Evolutionary conservation across 2,329 filamentous ascomycete species (phyloP).

Genomic region (Zymoseptoria brevis): DNA sequence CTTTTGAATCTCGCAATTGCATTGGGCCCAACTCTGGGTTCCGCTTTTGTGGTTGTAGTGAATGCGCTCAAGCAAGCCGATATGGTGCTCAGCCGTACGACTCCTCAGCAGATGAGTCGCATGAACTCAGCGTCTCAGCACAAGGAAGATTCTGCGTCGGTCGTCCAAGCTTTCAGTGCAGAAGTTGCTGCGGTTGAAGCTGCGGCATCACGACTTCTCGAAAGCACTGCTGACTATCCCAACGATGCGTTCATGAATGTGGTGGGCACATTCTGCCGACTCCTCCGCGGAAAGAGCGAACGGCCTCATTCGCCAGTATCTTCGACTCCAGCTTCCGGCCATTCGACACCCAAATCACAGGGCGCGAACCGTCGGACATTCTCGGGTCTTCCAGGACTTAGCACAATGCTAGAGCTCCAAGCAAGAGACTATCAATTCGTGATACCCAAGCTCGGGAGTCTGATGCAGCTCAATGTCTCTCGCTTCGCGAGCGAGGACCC

Average conservation of each 20-base stretch:
- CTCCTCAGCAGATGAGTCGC: constrained; percentile 22
- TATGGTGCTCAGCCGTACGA: constrained; percentile 59
- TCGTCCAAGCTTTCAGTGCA: constrained; percentile 46
- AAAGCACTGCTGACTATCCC: constrained; percentile 86
- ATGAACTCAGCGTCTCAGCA: constrained; percentile 13
- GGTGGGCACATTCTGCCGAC: constrained; percentile 62
- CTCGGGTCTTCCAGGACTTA: constrained; percentile 39
- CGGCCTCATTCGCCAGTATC: constrained; percentile 4
- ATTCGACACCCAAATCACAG: constrained; percentile 21
- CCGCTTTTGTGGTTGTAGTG: constrained; percentile 83
- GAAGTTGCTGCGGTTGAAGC: constrained; percentile 86
- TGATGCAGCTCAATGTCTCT: constrained; percentile 38
- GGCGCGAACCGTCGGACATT: constrained; percentile 27
- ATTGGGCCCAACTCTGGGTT: constrained; percentile 74
- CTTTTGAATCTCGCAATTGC: constrained; percentile 94
- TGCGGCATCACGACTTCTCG: constrained; percentile 76
- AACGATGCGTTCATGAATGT: constrained; percentile 73
- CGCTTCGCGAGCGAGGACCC: constrained; percentile 63
- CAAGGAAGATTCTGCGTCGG: constrained; percentile 20
- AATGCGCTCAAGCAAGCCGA: constrained; percentile 91
- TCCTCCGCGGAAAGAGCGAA: constrained; percentile 44
- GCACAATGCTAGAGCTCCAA: constrained; percentile 31
- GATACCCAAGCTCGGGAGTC: constrained; percentile 41
- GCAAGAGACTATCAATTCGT: constrained; percentile 41
- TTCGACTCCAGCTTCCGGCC: constrained; percentile 5